These are phyloP conservation scores for Eimeria sp. DNA, from an alignment of 169 alveolate genomes.

Conservation along the genomic window DNA sequence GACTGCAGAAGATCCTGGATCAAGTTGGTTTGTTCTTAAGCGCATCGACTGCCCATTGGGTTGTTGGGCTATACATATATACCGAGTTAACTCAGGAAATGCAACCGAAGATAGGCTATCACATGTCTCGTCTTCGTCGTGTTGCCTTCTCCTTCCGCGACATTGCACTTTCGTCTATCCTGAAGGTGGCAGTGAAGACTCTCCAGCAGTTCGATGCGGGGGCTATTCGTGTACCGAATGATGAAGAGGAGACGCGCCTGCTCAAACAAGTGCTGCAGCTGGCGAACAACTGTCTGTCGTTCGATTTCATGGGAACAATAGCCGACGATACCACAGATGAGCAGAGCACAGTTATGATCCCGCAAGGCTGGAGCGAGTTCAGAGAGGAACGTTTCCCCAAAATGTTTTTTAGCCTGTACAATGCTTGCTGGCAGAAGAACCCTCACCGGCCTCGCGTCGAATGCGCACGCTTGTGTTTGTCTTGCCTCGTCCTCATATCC, in stretches of 20 bases:
- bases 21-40: slow-evolving; percentile 90
- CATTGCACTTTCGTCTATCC: slow-evolving; percentile 93
- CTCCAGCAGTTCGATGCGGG: slow-evolving; percentile 89
- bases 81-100: slow-evolving; percentile 94
- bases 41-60: slow-evolving; percentile 96
- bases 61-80: slow-evolving; percentile 95
- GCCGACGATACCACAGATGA: slow-evolving; percentile 97
- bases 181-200: slow-evolving; percentile 88
- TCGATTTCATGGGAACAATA: slow-evolving; percentile 97
- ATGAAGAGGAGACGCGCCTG: slow-evolving; percentile 90
- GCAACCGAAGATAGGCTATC: slow-evolving; percentile 88
- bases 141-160: slow-evolving; percentile 97
- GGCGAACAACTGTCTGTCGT: slow-evolving; percentile 93
- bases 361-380: slow-evolving; percentile 95
- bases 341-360: slow-evolving; percentile 96
- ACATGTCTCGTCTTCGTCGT: slow-evolving; percentile 87
- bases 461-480: slow-evolving; percentile 93
- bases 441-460: slow-evolving; percentile 84
- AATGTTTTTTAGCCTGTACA: slow-evolving; percentile 91
- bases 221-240: slow-evolving; percentile 87
- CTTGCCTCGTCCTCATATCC: slow-evolving; percentile 93
- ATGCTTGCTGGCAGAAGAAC: slow-evolving; percentile 85
- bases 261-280: slow-evolving; percentile 95
- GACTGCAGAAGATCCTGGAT: slow-evolving; percentile 84
- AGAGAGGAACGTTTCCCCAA: slow-evolving; percentile 92